Base-by-base conservation (phyloP, 306 rosid species). In the Dicorynia guianensis region DNA sequence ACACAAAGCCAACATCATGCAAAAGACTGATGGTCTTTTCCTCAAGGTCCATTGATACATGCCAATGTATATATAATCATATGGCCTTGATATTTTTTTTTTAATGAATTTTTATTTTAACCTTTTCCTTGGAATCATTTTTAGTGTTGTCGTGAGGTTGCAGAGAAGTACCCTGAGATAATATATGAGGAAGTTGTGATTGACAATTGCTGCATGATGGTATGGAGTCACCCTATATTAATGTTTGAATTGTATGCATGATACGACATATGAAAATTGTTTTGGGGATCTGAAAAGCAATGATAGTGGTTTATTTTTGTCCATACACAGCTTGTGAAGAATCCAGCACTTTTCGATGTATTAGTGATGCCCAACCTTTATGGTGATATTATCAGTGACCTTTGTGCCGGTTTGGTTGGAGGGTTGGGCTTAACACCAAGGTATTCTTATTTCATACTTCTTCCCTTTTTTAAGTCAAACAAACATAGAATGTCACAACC, bases 121-220 rank as follows among this genome's bases (percentile, higher is more conserved):
- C 63, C 11, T 55, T 46, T n/a, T 38, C 52, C 71, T 74, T 76
- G 39, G 64, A 67, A 76, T 61, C 74, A 15, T 60, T 75, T 84
- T 53, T 79, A 96, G 99, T 92, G 99, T 78, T 96, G 99, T 61
- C 99, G 99, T 12, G 99, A 96, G 83, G 98, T 96, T 76, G 97
- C 98, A 6, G 93, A 92, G 88, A 96, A 92, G 87, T 92, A 96
- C 80, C 99, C 98, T 44, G 99, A 96, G 75, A 96, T 96, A 81
- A 78, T 1, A 20, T 96, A 96, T 0, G 99, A 96, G 91, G 99
- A 96, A 85, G 98, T 96, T 69, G 93, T 96, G 81, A 96, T 96
- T 63, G 99, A 96, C 85, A 96, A 96, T 83, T 96, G 98, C 83
- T 92, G 98, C 86, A 92, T 96, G 99, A 96, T 92, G 99, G 99